Evolutionary conservation across 2,329 filamentous ascomycete species (phyloP), one percentile per base, ranked within the genome.

Genomic region (Domatiomyces catenatus): DNA sequence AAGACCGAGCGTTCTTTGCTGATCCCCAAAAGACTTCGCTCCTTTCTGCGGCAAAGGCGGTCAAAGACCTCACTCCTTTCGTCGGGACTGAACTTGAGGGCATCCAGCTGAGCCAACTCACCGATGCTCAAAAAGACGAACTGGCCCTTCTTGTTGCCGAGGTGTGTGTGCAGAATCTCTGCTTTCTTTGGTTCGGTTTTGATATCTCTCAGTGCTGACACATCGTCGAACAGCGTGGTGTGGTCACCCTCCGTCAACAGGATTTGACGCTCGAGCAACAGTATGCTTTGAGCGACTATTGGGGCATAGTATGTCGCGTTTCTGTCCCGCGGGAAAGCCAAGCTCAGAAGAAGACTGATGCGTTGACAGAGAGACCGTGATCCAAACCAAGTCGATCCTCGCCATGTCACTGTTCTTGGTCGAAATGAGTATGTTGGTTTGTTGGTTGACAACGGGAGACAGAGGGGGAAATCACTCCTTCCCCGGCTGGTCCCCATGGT

Each of bases 131-230:
- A 45, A 73, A 73, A 49, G 71, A 75, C 50, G 73, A 75, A 56
- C 68, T 75, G 8, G 73, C 71, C 1, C 76, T 82, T 19, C 80
- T 83, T 55, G 82, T 88, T 8, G 81, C 85, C 8, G 75, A 86
- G 22, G 22, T 24, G 6, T 6, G 6, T 6, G 22, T 24, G 3
- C 22, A 24, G 6, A 24, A 24, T 24, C 6, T 3, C 3, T 24
- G 22, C 22, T 24, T 24, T 24, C 22, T 24, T 6, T 24, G 22
- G 22, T 24, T 24, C 22, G 22, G 6, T 24, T 24, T 6, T 24
- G 22, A 24, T 24, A 24, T 24, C 22, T 24, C 3, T 24, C 22
- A 24, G 6, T 24, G 22, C 22, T 24, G 22, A 24, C 22, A 24
- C 22, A 24, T 6, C 6, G 22, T 3, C 22, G 22, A 24, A 24